phyloP scores from a whole-genome alignment of 148 eudicot genomes.

The Camellia japonica region DNA sequence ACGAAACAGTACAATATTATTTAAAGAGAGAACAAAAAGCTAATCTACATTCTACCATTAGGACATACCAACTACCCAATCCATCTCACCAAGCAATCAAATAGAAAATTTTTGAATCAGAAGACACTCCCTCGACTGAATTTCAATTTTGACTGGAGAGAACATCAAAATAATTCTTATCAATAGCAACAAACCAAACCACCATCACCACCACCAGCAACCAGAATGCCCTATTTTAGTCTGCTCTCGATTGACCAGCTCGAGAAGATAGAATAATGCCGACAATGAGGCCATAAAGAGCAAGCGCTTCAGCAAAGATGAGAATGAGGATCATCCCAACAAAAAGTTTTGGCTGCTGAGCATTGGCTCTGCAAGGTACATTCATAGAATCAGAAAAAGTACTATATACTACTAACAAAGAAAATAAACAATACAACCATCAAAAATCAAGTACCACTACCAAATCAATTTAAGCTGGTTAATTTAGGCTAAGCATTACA shows the following conservation, averaged over 20 bases:
- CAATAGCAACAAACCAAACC: not conserved
- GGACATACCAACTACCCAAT: not conserved
- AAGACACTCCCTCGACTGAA: not conserved
- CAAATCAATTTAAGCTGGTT: not conserved
- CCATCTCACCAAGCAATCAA: not conserved
- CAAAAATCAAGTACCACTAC: not conserved
- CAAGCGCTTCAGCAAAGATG: constrained; percentile 54
- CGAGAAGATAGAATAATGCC: constrained; percentile 57
- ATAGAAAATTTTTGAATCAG: not conserved
- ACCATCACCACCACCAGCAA: not conserved
- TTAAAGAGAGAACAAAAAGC: not conserved
- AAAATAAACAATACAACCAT: not conserved
- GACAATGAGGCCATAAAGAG: constrained; percentile 52
- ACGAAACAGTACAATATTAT: not conserved
- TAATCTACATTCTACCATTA: constrained; percentile 3
- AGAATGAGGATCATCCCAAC: constrained; percentile 60
- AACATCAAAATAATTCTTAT: not conserved
- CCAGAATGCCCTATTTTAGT: constrained; percentile 17
- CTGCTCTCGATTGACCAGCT: constrained; percentile 58
- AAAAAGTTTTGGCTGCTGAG: constrained; percentile 60
- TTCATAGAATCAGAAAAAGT: not conserved
- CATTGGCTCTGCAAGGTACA: constrained; percentile 41
- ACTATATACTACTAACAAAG: not conserved
- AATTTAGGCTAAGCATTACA: not conserved
- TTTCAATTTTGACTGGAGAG: not conserved